Evolutionary conservation across 441 rosid genomes (phyloP), one percentile per base, ranked within the genome.

Genomic region (Euphorbia celastroides): DNA sequence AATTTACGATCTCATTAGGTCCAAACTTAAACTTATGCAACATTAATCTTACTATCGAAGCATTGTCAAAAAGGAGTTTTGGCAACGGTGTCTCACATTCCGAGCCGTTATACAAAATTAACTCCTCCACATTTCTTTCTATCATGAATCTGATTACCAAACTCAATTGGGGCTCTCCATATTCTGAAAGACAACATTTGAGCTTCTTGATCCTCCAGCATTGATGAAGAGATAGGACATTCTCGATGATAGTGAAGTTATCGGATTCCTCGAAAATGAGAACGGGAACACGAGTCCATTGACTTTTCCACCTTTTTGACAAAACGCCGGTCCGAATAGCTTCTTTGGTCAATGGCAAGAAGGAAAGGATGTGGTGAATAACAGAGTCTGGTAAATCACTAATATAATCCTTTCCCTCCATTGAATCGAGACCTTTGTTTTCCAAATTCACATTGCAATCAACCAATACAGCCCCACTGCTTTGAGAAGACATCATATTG

Each of bases 321-420:
- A 71, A 52, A 22, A 67, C 19, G 16, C 70, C 13, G 31, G 75
- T 71, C 60, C 19, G 68, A 17, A 71, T 58, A 22, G 72, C 65
- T 2, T 75, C 67, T 25, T 31, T 20, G 0, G 42, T 56, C 19
- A 65, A 59, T 31, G 69, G 61, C 41, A 75, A 58, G 41, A 67
- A 59, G 9, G 60, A 63, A 12, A 75, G 69, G 60, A 75, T 67
- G 17, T 62, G 63, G 19, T 67, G 70, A n/a, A 75, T 17, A 31
- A 71, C 12, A 2, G n/a, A n/a, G 8, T 67, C 72, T 2, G 75
- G 78, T 19, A 75, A 67, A 30, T 17, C 7, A 52, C 75, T 64
- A 48, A 75, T 63, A 19, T 51, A 38, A 58, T 71, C 78, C n/a
- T 5, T 34, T 54, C 12, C n/a, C 25, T 14, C 50, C 19, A n/a